Evolutionary conservation across 805 yeast species (phyloP).

Genomic region (Saturnispora diversa): DNA sequence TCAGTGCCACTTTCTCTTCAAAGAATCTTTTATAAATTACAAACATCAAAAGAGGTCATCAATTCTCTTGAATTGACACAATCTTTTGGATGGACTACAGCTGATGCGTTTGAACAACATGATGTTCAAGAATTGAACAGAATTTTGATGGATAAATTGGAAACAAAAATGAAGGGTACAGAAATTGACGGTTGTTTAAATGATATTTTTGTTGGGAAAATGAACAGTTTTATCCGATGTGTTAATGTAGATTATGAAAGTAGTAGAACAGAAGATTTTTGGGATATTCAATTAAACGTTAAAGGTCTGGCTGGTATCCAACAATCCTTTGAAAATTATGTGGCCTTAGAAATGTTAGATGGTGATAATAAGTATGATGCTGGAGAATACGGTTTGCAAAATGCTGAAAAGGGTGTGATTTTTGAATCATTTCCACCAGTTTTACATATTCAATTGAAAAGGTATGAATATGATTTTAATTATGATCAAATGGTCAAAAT

Average conservation of each 20-base stretch:
- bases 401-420: constrained; percentile 92
- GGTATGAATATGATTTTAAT: constrained; percentile 91
- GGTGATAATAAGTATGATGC: constrained; percentile 97
- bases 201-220: constrained; percentile 88
- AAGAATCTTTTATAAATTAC: constrained; percentile 73
- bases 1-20: constrained; percentile 82
- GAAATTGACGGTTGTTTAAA: constrained; percentile 65
- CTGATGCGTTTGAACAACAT: constrained; percentile 94
- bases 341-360: constrained; percentile 78
- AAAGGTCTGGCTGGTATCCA: constrained; percentile 66
- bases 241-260: constrained; percentile 90
- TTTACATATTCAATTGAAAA: constrained; percentile 81
- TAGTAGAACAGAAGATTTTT: constrained; percentile 84
- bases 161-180: constrained; percentile 85
- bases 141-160: constrained; percentile 89
- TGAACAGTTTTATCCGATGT: constrained; percentile 92
- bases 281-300: constrained; percentile 97
- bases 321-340: constrained; percentile 76
- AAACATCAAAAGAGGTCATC: constrained; percentile 64
- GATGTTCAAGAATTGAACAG: constrained; percentile 96
- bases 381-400: constrained; percentile 82
- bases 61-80: constrained; percentile 81
- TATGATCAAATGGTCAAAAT: constrained; percentile 83
- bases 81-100: constrained; percentile 95
- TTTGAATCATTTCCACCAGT: constrained; percentile 89